phyloP scores from a whole-genome alignment of 768 basidiomycete genomes.

The Kwoniella sp. region DNA sequence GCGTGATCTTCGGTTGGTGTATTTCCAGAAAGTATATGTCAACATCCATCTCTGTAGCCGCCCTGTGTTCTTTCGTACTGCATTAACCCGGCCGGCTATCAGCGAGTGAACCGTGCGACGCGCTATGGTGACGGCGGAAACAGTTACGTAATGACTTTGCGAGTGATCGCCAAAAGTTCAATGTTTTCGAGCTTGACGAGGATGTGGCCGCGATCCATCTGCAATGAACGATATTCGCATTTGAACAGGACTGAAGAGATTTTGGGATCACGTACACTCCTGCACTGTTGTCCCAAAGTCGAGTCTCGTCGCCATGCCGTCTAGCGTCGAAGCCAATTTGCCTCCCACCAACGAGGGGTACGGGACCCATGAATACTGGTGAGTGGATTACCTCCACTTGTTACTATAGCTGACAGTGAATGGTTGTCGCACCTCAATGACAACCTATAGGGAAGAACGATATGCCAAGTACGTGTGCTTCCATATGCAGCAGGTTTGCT shows the following conservation, averaged over 20 bases:
- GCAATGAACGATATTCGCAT: too few relatives aligned
- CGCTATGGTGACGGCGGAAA: not conserved
- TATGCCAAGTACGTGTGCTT: slow-evolving; percentile 46
- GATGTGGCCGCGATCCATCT: too few relatives aligned
- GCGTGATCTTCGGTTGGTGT: too few relatives aligned
- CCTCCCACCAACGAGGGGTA: slow-evolving; percentile 54
- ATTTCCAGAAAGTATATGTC: too few relatives aligned
- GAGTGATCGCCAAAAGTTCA: not conserved
- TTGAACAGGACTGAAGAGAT: too few relatives aligned
- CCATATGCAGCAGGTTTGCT: not conserved
- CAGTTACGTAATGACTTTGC: not conserved
- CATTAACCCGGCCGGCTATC: too few relatives aligned
- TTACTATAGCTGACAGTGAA: not conserved
- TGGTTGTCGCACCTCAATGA: too few relatives aligned
- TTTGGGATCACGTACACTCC: too few relatives aligned
- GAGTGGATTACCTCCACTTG: slow-evolving; percentile 9
- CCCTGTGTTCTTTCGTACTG: too few relatives aligned
- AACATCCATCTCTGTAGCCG: too few relatives aligned
- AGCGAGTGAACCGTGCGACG: slow-evolving; percentile 1
- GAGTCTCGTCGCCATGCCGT: slow-evolving; percentile 12
- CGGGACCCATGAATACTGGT: slow-evolving; percentile 56
- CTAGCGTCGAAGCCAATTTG: slow-evolving; percentile 33
- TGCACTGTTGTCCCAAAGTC: too few relatives aligned
- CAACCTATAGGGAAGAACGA: slow-evolving; percentile 54
- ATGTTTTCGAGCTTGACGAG: too few relatives aligned